Percentiles rank a stretch among this genome's conserved stretches.
These are phyloP conservation scores for Candida pseudoviswanathii DNA, from an alignment of 1,139 yeast species.

Conservation along the genomic window DNA sequence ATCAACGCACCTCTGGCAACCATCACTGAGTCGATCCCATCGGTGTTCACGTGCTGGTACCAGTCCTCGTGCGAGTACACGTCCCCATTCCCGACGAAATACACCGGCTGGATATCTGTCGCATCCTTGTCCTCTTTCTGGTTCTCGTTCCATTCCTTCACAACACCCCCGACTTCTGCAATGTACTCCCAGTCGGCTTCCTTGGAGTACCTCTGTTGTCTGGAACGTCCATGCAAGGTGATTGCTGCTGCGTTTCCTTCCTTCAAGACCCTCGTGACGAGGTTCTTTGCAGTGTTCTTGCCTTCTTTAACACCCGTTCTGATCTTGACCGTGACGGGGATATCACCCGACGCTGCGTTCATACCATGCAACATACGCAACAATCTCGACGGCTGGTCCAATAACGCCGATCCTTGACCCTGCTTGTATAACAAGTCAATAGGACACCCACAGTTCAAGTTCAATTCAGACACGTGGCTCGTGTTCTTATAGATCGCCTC, in stretches of 20 bases:
- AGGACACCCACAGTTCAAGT: conserved; percentile 96
- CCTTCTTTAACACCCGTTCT: conserved; percentile 89
- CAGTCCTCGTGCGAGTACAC: conserved; percentile 86
- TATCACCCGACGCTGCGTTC: conserved; percentile 85
- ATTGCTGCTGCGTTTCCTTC: conserved; percentile 89
- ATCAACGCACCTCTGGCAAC: conserved; percentile 97
- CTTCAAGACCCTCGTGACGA: conserved; percentile 68
- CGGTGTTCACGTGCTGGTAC: conserved; percentile 70
- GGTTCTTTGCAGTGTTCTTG: conserved; percentile 79
- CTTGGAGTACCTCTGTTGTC: conserved; percentile 91
- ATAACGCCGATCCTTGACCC: conserved; percentile 94
- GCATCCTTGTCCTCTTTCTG: conserved; percentile 57
- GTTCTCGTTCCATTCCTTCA: conserved; percentile 58
- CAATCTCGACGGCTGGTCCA: conserved; percentile 86
- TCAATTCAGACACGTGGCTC: conserved; percentile 69
- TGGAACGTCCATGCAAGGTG: conserved; percentile 92
- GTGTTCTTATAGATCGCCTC: conserved; percentile 68
- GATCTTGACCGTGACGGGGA: conserved; percentile 89
- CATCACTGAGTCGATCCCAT: conserved; percentile 90
- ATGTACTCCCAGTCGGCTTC: conserved; percentile 95
- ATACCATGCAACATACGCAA: conserved; percentile 80
- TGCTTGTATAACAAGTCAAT: conserved; percentile 87
- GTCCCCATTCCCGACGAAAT: conserved; percentile 91
- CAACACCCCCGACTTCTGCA: conserved; percentile 67
- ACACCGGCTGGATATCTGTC: conserved; percentile 50